Percentiles rank a stretch among this genome's conserved stretches.
phyloP scores from a whole-genome alignment of 345 rosid genomes.

The Citrus glauca region DNA sequence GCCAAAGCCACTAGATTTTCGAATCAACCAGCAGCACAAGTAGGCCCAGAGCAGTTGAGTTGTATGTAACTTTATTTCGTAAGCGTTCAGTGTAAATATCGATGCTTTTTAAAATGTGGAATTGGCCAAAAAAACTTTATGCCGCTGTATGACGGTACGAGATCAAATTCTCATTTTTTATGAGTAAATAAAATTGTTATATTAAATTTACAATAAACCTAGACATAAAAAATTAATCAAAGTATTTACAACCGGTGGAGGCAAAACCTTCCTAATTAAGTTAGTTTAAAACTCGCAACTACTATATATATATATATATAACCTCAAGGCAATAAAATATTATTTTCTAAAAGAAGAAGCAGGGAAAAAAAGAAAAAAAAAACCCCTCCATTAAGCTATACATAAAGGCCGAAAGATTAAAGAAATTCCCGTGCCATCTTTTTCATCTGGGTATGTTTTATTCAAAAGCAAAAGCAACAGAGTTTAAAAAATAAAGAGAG shows the following conservation, averaged over 20 bases:
- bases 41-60: neutral
- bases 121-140: too few species aligned
- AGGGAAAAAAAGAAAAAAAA: too few species aligned
- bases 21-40: neutral
- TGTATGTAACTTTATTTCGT: too few species aligned
- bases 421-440: neutral
- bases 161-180: too few species aligned
- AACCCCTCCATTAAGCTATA: neutral
- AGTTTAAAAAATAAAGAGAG: neutral
- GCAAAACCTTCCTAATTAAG: neutral
- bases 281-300: too few species aligned
- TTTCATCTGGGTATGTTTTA: neutral
- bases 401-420: neutral
- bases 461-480: neutral
- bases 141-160: too few species aligned
- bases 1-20: neutral
- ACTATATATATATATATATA: too few species aligned
- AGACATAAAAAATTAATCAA: neutral
- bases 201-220: too few species aligned
- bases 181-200: too few species aligned
- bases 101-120: too few species aligned
- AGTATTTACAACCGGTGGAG: neutral
- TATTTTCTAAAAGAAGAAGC: too few species aligned
- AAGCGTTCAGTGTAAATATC: too few species aligned
- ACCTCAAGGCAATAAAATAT: neutral